Conservation (phyloP, 129 eudicot genomes). For the Deinandra increscens region DNA sequence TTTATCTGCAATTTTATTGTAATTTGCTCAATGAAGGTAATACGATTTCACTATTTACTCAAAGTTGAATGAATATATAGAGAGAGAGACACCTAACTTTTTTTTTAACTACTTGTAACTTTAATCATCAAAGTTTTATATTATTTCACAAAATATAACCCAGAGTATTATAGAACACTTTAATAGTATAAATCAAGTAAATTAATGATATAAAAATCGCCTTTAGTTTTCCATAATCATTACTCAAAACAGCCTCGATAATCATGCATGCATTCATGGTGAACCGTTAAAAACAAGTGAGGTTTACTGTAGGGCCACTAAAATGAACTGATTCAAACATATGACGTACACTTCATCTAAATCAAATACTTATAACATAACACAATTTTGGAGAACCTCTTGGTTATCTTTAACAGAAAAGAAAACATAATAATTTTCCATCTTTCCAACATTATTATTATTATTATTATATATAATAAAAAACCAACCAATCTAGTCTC, state of each 20-base stretch:
- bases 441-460: constrained; percentile 23
- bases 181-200: neutral
- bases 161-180: neutral
- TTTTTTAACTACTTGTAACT: neutral
- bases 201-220: neutral
- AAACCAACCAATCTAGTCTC: neutral
- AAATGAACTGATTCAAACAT: constrained; percentile 33
- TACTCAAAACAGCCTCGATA: constrained; percentile 8
- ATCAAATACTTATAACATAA: constrained; percentile 24
- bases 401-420: constrained; percentile 33
- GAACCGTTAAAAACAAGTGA: constrained; percentile 31
- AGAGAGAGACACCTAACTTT: neutral
- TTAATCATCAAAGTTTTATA: neutral
- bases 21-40: too few species aligned
- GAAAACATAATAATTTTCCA: constrained; percentile 26
- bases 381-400: constrained; percentile 38
- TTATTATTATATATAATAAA: neutral
- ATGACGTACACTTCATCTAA: constrained; percentile 44
- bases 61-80: too few species aligned
- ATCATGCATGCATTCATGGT: constrained; percentile 18
- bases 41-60: too few species aligned
- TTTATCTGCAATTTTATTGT: too few species aligned
- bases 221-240: constrained; percentile 15
- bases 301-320: constrained; percentile 26
- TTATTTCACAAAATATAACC: neutral